A percentile compares a stretch with the other conserved stretches of the same genome.
Evolutionary conservation across 2,329 filamentous ascomycete species (phyloP).

Genomic region (Colletotrichum musicola): DNA sequence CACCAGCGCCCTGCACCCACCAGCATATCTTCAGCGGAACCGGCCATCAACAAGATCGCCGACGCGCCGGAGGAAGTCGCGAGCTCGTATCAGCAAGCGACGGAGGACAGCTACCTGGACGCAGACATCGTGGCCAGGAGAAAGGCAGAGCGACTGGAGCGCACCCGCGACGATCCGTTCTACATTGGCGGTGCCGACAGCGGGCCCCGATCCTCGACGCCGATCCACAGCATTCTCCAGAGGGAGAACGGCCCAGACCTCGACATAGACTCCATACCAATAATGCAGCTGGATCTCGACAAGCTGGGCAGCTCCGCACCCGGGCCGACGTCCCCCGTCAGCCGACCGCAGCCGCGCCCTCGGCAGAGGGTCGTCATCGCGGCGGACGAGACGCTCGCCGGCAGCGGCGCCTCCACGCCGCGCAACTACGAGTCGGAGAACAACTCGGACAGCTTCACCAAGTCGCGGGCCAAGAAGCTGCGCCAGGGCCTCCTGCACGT

Average conservation of each 20-base stretch:
- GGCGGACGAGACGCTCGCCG: conserved; percentile 78
- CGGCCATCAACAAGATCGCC: conserved; percentile 67
- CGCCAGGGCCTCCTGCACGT: conserved; percentile 82
- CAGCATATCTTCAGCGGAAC: conserved; percentile 64
- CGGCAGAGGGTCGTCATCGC: conserved; percentile 76
- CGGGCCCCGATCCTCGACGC: conserved; percentile 75
- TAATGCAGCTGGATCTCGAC: conserved; percentile 90
- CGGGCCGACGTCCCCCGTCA: conserved; percentile 45
- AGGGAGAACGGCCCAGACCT: conserved; percentile 81
- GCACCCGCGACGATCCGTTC: conserved; percentile 94
- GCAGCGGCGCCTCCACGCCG: conserved; percentile 62
- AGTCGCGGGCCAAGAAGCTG: conserved; percentile 61
- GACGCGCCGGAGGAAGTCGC: conserved; percentile 60
- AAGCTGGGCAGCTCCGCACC: conserved; percentile 54
- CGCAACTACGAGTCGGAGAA: conserved; percentile 68
- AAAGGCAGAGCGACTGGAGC: conserved; percentile 81
- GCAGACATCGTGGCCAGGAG: conserved; percentile 80
- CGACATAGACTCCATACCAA: conserved; percentile 94
- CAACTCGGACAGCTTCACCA: conserved; percentile 61
- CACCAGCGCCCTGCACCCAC: conserved; percentile 66
- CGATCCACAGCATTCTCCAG: conserved; percentile 81
- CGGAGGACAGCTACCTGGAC: conserved; percentile 76
- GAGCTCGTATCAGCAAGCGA: conserved; percentile 70
- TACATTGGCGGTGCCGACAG: conserved; percentile 77
- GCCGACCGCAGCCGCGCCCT: conserved; percentile 55